Evolutionary conservation across 768 basidiomycete species (phyloP), one percentile per base, ranked within the genome.

Genomic region (Termitomyces sp.): DNA sequence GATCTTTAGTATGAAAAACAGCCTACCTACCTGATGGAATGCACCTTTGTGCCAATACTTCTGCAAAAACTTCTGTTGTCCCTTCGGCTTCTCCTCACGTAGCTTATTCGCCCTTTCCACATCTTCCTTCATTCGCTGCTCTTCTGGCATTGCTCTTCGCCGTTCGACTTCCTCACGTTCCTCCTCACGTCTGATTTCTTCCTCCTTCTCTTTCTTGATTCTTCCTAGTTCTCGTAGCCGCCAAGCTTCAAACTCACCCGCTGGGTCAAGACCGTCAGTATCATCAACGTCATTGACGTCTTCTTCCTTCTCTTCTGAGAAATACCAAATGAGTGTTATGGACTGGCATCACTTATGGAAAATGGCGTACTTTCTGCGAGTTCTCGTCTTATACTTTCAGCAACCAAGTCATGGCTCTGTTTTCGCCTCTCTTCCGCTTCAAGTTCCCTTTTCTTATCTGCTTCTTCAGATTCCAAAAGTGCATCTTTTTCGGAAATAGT

Each of bases 21-120:
- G 31, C 37, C 44, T 12, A 67, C 66, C 34, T 59, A 91, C 95
- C 83, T 95, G 93, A 71, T 97, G 94, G 79, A 98, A 99, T 60
- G 96, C 97, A 66, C 97, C 97, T 74, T 96, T 98, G 78, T 99
- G 97, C 87, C 94, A 98, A 71, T 97, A 99, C 74, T 97, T 98
- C 71, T 98, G 95, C 62, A 98, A 72, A 75, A 98, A 98, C 68
- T 86, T 91, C 69, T 94, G 91, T 62, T 91, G 82, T 3, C 92
- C 93, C 69, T 97, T 91, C 1, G 92, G 91, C 73, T 95, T 96
- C 55, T 91, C 92, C 56, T 88, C 88, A 57, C 97, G 80, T 34
- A 83, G 75, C 70, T 91, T 86, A 58, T 93, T 81, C 3, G 95
- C 95, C 44, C 79, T 85, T 70, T 92, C 95, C 60, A 95, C 68